A percentile compares a stretch with the other conserved stretches of the same genome.
phyloP scores from a whole-genome alignment of 2,329 filamentous ascomycete species.

The Pleomassaria siparia region DNA sequence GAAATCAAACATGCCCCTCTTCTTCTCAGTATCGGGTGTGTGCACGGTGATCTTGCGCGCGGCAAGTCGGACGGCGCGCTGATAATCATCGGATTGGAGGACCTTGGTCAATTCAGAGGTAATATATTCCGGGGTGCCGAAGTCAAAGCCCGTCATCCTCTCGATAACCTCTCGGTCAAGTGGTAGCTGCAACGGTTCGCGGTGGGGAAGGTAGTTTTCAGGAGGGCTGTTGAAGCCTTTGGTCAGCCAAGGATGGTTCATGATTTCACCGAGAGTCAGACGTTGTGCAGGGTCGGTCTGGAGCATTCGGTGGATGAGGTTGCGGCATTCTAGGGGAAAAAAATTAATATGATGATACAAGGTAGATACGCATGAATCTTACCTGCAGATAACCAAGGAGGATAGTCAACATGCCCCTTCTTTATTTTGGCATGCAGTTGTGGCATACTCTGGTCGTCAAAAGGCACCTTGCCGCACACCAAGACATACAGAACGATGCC shows the following conservation, averaged over 20 bases:
- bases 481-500: slow-evolving; percentile 96
- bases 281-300: slow-evolving; percentile 89
- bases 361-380: slow-evolving; percentile 41
- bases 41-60: slow-evolving; percentile 65
- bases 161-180: slow-evolving; percentile 81
- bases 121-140: slow-evolving; percentile 84
- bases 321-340: slow-evolving; percentile 73
- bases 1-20: slow-evolving; percentile 92
- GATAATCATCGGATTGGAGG: slow-evolving; percentile 94
- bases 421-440: slow-evolving; percentile 98
- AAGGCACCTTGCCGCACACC: slow-evolving; percentile 96
- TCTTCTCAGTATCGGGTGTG: slow-evolving; percentile 67
- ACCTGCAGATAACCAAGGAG: slow-evolving; percentile 89
- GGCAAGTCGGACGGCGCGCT: slow-evolving; percentile 73
- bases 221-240: slow-evolving; percentile 86
- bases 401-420: slow-evolving; percentile 93
- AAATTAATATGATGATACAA: slow-evolving; percentile 7
- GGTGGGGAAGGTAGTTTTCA: slow-evolving; percentile 81
- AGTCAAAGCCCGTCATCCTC: slow-evolving; percentile 98
- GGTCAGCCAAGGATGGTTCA: slow-evolving; percentile 93
- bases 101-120: slow-evolving; percentile 77
- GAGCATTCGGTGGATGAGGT: slow-evolving; percentile 91
- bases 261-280: slow-evolving; percentile 85
- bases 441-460: slow-evolving; percentile 99
- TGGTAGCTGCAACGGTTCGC: slow-evolving; percentile 83